phyloP scores from a whole-genome alignment of 805 yeast species.

The Candida easanensis region DNA sequence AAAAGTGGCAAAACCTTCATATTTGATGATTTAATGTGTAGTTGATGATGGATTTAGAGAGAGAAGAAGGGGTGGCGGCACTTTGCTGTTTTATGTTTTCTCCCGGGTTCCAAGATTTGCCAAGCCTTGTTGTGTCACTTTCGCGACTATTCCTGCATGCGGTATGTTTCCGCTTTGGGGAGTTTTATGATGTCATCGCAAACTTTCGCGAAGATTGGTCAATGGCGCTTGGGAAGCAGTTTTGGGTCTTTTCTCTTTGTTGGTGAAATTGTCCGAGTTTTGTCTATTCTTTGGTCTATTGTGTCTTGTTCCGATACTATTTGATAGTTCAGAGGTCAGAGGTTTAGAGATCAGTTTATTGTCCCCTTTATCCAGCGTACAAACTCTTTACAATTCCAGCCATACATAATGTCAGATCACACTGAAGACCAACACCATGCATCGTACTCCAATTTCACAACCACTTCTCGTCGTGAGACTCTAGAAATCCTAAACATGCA shows the following conservation, averaged over 20 bases:
- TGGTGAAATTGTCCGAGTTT: too few species aligned
- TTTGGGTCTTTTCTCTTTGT: too few species aligned
- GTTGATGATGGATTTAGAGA: neutral
- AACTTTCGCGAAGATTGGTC: too few species aligned
- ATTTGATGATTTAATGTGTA: neutral
- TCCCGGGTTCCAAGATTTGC: neutral
- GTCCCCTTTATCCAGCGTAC: too few species aligned
- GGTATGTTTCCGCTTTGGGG: too few species aligned
- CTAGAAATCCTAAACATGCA: constrained; percentile 57
- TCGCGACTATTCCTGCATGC: neutral
- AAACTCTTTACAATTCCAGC: neutral
- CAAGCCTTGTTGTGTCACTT: neutral
- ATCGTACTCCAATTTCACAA: constrained; percentile 57
- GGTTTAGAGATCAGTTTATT: too few species aligned
- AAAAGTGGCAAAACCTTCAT: constrained; percentile 23
- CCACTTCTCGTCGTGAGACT: constrained; percentile 45
- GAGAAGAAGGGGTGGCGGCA: neutral
- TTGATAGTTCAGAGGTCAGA: too few species aligned
- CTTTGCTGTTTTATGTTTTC: neutral
- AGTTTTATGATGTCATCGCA: too few species aligned
- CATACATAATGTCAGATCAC: neutral
- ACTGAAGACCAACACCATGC: constrained; percentile 57
- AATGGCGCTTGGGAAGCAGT: too few species aligned
- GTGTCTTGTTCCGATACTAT: too few species aligned
- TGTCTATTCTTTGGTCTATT: too few species aligned